Percentiles rank a stretch among this genome's conserved stretches.
Evolutionary conservation across 257 asterid genomes (phyloP).

Genomic region (Solanum pimpinellifolium): DNA sequence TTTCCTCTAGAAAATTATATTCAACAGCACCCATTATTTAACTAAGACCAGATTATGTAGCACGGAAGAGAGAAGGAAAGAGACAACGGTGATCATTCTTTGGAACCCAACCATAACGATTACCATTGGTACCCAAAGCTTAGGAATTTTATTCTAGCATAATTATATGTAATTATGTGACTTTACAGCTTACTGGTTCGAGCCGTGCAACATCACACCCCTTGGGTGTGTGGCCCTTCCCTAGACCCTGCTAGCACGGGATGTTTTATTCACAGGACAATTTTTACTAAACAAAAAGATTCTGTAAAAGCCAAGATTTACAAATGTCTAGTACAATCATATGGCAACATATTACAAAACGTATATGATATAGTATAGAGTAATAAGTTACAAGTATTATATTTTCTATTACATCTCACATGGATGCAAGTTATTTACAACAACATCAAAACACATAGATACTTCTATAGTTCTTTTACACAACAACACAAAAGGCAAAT

Average conservation of each 20-base stretch:
- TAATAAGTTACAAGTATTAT: not conserved
- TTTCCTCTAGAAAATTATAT: not conserved
- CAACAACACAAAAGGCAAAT: not conserved
- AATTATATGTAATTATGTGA: not conserved
- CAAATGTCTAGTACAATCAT: not conserved
- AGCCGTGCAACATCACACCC: not conserved
- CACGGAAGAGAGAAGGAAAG: not conserved
- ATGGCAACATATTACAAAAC: not conserved
- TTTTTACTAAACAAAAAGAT: not conserved
- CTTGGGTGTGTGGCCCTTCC: not conserved
- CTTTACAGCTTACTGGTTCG: not conserved
- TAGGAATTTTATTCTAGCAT: not conserved
- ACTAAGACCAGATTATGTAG: not conserved
- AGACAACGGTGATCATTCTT: not conserved
- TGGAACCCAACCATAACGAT: not conserved
- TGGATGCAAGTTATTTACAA: conserved; percentile 2
- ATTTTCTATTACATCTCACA: conserved; percentile 9
- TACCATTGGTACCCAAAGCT: not conserved
- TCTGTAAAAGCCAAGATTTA: not conserved
- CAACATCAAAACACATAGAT: not conserved
- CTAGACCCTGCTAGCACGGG: not conserved
- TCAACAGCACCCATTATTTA: not conserved
- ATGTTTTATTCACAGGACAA: not conserved
- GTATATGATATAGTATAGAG: not conserved
- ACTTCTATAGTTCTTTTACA: not conserved